Percentiles rank a stretch among this genome's conserved stretches.
Evolutionary conservation across 202 grass and related monocot genomes (phyloP).

Genomic region (Hordeum pubiflorum): DNA sequence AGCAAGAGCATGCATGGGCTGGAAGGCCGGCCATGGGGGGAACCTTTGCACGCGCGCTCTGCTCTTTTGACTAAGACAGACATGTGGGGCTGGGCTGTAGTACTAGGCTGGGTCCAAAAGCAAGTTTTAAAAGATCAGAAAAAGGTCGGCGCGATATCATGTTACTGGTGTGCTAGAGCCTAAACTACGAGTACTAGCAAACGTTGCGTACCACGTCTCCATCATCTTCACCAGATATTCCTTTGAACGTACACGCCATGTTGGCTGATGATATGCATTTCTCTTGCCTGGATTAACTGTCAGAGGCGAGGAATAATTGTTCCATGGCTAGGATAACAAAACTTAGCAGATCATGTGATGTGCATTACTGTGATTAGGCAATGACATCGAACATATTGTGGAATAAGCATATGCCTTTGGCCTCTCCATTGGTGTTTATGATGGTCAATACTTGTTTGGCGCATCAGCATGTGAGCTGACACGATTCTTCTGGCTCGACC

Average conservation of each 20-base stretch:
- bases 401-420: background rate
- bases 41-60: slow-evolving; percentile 3
- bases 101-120: background rate
- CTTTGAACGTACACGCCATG: background rate
- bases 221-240: background rate
- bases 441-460: background rate
- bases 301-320: background rate
- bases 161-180: background rate
- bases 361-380: background rate
- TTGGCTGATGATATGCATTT: background rate
- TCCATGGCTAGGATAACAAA: background rate
- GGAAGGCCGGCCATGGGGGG: background rate
- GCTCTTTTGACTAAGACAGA: background rate
- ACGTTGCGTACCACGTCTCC: background rate
- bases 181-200: background rate
- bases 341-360: background rate
- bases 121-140: background rate
- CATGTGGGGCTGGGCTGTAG: background rate
- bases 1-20: background rate
- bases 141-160: background rate
- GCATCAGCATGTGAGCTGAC: background rate
- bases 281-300: background rate
- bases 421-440: background rate
- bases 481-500: background rate
- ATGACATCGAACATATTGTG: background rate